phyloP scores from a whole-genome alignment of 345 rosid genomes.

The Syzygium oleosum region DNA sequence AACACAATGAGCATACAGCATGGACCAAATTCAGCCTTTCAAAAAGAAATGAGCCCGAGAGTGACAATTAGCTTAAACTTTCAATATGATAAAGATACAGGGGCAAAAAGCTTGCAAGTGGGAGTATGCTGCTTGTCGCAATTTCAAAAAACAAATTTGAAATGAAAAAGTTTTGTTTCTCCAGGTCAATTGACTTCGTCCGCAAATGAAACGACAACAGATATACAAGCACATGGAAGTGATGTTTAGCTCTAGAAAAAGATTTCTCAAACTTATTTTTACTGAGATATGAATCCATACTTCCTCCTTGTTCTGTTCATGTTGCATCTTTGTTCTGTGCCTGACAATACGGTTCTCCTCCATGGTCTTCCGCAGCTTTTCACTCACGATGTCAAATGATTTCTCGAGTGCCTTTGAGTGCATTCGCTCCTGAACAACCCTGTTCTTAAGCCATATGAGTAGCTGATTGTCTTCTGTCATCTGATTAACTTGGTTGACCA shows the following conservation, averaged over 20 bases:
- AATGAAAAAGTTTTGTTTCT: background rate
- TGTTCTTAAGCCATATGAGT: constrained; percentile 47
- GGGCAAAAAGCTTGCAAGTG: background rate
- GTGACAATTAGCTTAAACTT: background rate
- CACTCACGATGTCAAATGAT: constrained; percentile 37
- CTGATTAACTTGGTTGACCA: constrained; percentile 50
- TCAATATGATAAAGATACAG: background rate
- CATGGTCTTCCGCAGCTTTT: constrained; percentile 51
- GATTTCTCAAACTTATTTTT: background rate
- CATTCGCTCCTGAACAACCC: constrained; percentile 26
- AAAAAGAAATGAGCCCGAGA: background rate
- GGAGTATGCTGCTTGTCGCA: background rate
- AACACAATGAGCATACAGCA: background rate
- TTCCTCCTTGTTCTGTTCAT: constrained; percentile 75
- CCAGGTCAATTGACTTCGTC: background rate
- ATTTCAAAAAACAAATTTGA: background rate
- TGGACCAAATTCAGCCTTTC: background rate
- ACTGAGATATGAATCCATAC: constrained; percentile 17
- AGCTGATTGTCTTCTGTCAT: constrained; percentile 76
- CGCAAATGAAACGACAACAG: background rate
- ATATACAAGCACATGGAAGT: background rate
- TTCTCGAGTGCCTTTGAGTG: constrained; percentile 48
- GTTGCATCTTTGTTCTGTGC: constrained; percentile 62
- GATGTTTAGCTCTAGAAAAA: background rate
- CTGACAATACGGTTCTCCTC: constrained; percentile 65